A percentile compares a stretch with the other conserved stretches of the same genome.
Conservation (phyloP, 176 grass and related monocot genomes). For the Cenchrus fungigraminus region DNA sequence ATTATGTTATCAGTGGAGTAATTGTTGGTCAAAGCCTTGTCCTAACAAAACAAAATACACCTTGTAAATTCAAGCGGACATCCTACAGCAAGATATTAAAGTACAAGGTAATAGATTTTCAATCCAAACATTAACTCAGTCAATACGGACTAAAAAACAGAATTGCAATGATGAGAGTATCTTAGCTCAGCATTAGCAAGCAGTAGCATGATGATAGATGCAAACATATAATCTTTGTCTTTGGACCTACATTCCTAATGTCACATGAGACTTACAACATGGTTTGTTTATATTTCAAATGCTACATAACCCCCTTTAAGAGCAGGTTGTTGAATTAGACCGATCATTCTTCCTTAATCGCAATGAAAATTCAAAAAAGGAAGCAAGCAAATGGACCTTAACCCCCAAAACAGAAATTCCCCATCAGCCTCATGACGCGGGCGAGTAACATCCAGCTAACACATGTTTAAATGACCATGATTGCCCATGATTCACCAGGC, state of each 20-base stretch:
- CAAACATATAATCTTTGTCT: too few species aligned
- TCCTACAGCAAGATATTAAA: neutral
- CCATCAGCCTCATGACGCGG: neutral
- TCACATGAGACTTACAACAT: neutral
- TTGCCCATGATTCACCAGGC: neutral
- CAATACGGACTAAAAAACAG: neutral
- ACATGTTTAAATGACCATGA: neutral
- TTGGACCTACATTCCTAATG: too few species aligned
- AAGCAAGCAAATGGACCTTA: neutral
- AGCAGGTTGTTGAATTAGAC: neutral
- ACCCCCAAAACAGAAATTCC: neutral
- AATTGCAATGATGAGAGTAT: neutral
- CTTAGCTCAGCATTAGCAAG: neutral
- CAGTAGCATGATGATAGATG: neutral
- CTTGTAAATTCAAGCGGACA: too few species aligned
- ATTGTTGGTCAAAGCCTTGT: too few species aligned
- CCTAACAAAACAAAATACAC: too few species aligned
- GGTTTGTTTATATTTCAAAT: neutral
- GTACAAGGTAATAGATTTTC: neutral
- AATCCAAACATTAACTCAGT: neutral
- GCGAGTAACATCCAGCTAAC: neutral
- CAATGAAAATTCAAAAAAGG: neutral
- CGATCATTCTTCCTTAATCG: neutral
- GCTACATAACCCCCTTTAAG: neutral
- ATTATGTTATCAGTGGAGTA: too few species aligned